Evolutionary conservation across 139 green algal species (phyloP), one percentile per base, ranked within the genome.

Genomic region (Pseudopediastrum boryanum): DNA sequence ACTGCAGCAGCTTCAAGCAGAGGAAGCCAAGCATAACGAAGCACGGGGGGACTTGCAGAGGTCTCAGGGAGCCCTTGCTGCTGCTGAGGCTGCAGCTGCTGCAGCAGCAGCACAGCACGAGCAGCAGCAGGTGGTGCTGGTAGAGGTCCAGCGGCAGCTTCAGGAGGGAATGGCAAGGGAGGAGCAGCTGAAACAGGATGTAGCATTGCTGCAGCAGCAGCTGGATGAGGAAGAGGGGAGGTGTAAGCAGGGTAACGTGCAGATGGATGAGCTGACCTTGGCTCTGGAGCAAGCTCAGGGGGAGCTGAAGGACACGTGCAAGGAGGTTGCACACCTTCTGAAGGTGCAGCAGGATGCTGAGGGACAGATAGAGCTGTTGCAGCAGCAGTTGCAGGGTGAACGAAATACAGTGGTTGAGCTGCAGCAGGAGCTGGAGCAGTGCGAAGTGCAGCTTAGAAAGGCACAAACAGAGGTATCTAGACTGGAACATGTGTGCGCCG

Each of bases 221-320:
- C 43, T 74, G 66, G 66, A 48, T 16, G 70, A 5, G 3, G 23
- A 23, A 50, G 38, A 38, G 36, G 51, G 39, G 6, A 25, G 2
- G n/a, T 12, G 13, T 56, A 16, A 56, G 46, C 46, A n/a, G 64
- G 64, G 39, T 8, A 25, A 72, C 25, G 36, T 50, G 62, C 58
- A 66, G 58, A 29, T 66, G 58, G 31, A 66, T 29, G 31, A 66
- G 58, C 58, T 42, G 58, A 12, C 10, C 58, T 29, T 12, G 8
- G 58, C 58, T 42, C 58, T 66, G 58, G 10, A 63, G 5, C 16
- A 75, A 46, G 67, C 43, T 10, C 67, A 75, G 44, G 29, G 44
- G 67, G 44, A 75, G 43, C n/a, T 75, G 33, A 31, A 75, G 19
- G 33, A 62, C 19, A 44, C 61, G 43, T 10, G 33, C n/a, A 41